Conservation (phyloP, 306 rosid species). For the Lathyrus sativus region DNA sequence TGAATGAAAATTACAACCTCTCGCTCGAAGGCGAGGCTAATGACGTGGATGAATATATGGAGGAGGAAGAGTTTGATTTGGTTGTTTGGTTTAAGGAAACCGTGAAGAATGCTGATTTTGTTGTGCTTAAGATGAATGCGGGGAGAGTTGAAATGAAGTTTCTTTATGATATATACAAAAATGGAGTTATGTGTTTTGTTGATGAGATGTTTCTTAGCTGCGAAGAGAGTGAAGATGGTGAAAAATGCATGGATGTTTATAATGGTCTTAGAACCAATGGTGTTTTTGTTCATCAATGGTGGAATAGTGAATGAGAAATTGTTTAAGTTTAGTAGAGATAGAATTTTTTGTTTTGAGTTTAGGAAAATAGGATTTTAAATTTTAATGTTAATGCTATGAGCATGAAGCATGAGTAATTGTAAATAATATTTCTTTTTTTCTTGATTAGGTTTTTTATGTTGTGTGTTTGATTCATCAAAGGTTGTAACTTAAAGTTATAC, state of each 20-base stretch:
- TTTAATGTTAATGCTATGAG: conserved; percentile 16
- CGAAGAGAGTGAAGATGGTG: conserved; percentile 45
- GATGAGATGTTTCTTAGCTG: conserved; percentile 83
- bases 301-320: conserved; percentile 45
- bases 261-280: conserved; percentile 69
- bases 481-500: not conserved
- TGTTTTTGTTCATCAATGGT: conserved; percentile 92
- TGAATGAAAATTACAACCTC: conserved; percentile 50
- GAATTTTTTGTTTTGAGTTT: conserved; percentile 22
- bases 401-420: conserved; percentile 33
- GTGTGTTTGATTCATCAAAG: conserved; percentile 14
- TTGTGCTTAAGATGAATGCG: conserved; percentile 85
- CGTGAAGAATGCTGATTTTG: conserved; percentile 64
- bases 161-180: conserved; percentile 62
- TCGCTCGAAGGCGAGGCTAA: not conserved
- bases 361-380: conserved; percentile 26
- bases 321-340: not conserved
- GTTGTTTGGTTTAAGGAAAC: conserved; percentile 85
- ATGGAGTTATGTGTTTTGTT: conserved; percentile 71
- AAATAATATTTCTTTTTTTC: conserved; percentile 43
- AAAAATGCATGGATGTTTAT: conserved; percentile 65
- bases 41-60: not conserved
- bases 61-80: conserved; percentile 68
- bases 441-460: not conserved
- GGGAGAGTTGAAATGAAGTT: conserved; percentile 69